Evolutionary conservation across 345 rosid species (phyloP).

Genomic region (Mangifera indica): DNA sequence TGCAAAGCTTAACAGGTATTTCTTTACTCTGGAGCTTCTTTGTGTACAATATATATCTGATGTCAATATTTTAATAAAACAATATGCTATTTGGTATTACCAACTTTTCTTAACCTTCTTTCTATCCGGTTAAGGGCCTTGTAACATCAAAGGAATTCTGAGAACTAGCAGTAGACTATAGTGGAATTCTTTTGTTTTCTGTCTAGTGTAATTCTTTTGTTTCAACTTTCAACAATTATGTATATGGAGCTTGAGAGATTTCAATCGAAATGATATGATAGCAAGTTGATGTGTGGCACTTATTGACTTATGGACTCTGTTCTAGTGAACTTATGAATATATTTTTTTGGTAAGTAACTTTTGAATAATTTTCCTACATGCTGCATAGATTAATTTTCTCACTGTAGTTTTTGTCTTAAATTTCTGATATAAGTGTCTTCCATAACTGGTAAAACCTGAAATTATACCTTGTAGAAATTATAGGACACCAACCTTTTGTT

Average conservation of each 20-base stretch:
- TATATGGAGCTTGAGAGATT: background rate
- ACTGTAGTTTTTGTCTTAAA: background rate
- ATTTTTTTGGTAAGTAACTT: too few relatives aligned
- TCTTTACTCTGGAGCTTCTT: background rate
- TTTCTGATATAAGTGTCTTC: too few relatives aligned
- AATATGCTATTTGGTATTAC: background rate
- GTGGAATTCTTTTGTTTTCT: too few relatives aligned
- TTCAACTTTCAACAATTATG: background rate
- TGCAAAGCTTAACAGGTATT: constrained; percentile 69
- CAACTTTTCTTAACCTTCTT: background rate
- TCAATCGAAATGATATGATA: background rate
- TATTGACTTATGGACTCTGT: background rate
- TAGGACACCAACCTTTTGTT: background rate
- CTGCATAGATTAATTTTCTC: background rate
- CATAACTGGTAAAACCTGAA: background rate
- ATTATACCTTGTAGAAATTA: background rate
- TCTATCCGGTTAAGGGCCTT: background rate
- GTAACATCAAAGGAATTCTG: background rate
- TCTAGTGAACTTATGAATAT: too few relatives aligned
- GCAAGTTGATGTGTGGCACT: background rate
- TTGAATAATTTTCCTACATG: background rate
- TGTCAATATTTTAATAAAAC: too few relatives aligned
- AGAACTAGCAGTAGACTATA: background rate
- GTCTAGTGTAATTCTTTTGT: background rate
- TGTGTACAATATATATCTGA: background rate